Conservation (phyloP, 345 rosid species). For the thale cress (Arabidopsis thaliana) region TAIR10.1 NC_003076.8:20339501-20340000, state of each 20-base stretch:
- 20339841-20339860: slow-evolving; percentile 11
- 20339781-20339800: slow-evolving; percentile 76
- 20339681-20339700: not conserved
- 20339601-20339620: slow-evolving; percentile 67
- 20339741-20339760: slow-evolving; percentile 3
- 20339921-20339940: slow-evolving; percentile 94
- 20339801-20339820: slow-evolving; percentile 97
- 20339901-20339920: slow-evolving; percentile 80
- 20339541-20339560: slow-evolving; percentile 83
- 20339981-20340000: slow-evolving; percentile 70
- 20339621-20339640: slow-evolving; percentile 63
- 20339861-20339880: not conserved
- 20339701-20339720: slow-evolving; percentile 5
- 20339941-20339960: slow-evolving; percentile 88
- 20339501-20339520: slow-evolving; percentile 89
- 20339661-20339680: slow-evolving; percentile 13
- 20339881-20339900: slow-evolving; percentile 5
- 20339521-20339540: slow-evolving; percentile 87
- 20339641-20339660: slow-evolving; percentile 13
- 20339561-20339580: slow-evolving; percentile 86
- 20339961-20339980: slow-evolving; percentile 94
- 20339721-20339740: not conserved
- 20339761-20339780: slow-evolving; percentile 83
- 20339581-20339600: slow-evolving; percentile 62
- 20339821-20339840: slow-evolving; percentile 68